phyloP scores from a whole-genome alignment of 2,329 filamentous ascomycete genomes.

The Lachnellula cervina region DNA sequence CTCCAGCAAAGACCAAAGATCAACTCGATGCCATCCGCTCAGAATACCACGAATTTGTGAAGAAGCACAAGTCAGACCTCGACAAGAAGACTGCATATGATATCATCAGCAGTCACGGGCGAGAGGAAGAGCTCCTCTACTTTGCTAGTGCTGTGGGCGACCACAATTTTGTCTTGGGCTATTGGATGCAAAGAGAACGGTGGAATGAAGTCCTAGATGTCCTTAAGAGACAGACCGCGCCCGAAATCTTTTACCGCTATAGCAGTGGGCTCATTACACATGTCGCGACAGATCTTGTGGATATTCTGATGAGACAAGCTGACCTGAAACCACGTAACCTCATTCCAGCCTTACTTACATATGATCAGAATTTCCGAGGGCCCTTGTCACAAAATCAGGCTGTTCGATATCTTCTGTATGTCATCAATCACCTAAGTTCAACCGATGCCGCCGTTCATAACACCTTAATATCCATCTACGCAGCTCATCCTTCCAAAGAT shows the following conservation, averaged over 20 bases:
- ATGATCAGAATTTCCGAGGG: slow-evolving; percentile 73
- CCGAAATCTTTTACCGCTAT: slow-evolving; percentile 93
- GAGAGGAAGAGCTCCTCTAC: slow-evolving; percentile 86
- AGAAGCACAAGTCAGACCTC: slow-evolving; percentile 77
- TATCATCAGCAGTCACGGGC: slow-evolving; percentile 89
- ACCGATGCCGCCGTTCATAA: slow-evolving; percentile 89
- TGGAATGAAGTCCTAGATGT: slow-evolving; percentile 85
- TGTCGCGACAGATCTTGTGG: slow-evolving; percentile 78
- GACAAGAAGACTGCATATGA: slow-evolving; percentile 93
- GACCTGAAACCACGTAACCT: slow-evolving; percentile 81
- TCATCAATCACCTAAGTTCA: slow-evolving; percentile 80
- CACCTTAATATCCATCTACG: slow-evolving; percentile 92
- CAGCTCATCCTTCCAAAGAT: slow-evolving; percentile 75
- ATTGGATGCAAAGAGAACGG: slow-evolving; percentile 93
- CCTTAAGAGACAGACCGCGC: slow-evolving; percentile 86
- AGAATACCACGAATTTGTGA: slow-evolving; percentile 86
- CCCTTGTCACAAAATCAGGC: slow-evolving; percentile 79
- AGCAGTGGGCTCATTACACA: slow-evolving; percentile 95
- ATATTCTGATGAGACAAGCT: slow-evolving; percentile 88
- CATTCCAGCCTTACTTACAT: slow-evolving; percentile 89
- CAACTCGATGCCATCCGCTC: slow-evolving; percentile 65
- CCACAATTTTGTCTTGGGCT: slow-evolving; percentile 89
- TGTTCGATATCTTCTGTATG: slow-evolving; percentile 86
- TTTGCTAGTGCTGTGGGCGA: slow-evolving; percentile 88
- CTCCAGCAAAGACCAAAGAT: slow-evolving; percentile 64